Base-by-base conservation (phyloP, 306 rosid species). In the Vicia villosa region DNA sequence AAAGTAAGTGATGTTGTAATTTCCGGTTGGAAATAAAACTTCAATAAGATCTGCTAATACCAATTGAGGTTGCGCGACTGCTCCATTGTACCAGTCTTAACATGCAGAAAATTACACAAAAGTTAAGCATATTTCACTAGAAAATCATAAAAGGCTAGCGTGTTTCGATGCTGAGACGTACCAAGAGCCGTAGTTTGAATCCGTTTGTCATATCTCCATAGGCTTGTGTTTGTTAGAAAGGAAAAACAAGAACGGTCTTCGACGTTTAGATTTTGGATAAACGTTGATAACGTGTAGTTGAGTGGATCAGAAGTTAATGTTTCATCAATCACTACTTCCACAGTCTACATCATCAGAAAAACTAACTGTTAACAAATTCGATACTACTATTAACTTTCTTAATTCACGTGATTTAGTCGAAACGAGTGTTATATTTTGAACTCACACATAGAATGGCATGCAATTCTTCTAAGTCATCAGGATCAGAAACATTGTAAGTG, bases 391-490 rank as follows among this genome's bases (percentile, higher is more conserved):
- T 2, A 24, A 7, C 19, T 56, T 56, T 56, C 10, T 26, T 56
- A 26, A 26, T 56, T 4, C 1, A 1, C 12, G 20, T 0, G 40
- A 56, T 54, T 54, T 12, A 54, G 17, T 12, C 36, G 38, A 54
- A 47, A 4, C 1, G 9, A 6, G 36, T 54, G 8, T 0, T 22
- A 54, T 54, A 12, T 5, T 22, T 19, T 22, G 6, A n/a, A 45
- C 96, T 88, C 77, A 93, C 98, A 34, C 98, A 93, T 14, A 93
- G 79, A 62, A 90, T 86, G 70, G 97, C 98, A 76, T 93, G 96
- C 52, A 93, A 74, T 74, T 85, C 87, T 17, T 93, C 98, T 66
- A 90, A 81, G 43, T 90, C 98, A 62, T 93, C 98, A 17, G 96
- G 84, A 73, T 79, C 80, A 22, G 98, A 86, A 75, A 82, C 69